Conservation (phyloP, 179 eudicot genomes). For the Heliamphora pulchella region DNA sequence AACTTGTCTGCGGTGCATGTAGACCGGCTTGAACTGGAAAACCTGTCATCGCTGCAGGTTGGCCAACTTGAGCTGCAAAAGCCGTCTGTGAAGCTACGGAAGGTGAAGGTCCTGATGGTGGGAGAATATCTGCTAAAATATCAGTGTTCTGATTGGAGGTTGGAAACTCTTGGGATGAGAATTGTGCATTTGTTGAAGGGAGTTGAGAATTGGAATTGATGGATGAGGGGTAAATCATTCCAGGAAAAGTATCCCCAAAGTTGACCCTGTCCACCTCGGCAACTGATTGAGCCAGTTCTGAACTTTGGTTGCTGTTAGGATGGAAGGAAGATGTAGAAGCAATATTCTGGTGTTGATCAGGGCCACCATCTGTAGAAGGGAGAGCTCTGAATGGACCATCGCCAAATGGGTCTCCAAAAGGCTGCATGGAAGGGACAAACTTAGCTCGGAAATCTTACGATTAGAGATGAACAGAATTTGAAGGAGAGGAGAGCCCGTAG, state of each 20-base stretch:
- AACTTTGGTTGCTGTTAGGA: slow-evolving; percentile 28
- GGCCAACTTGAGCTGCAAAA: slow-evolving; percentile 20
- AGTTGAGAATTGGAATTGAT: slow-evolving; percentile 22
- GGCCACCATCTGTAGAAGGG: slow-evolving; percentile 35
- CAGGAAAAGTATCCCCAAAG: slow-evolving; percentile 15
- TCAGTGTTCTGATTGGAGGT: slow-evolving; percentile 40
- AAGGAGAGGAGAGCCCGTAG: neutral
- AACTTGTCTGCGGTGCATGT: neutral
- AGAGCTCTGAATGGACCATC: slow-evolving; percentile 88
- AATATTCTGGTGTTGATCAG: slow-evolving; percentile 39
- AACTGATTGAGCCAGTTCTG: slow-evolving; percentile 33
- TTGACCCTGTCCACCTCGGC: slow-evolving; percentile 21
- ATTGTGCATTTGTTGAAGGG: slow-evolving; percentile 32
- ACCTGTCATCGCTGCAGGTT: neutral
- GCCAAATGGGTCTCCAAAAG: slow-evolving; percentile 92
- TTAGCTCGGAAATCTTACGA: neutral
- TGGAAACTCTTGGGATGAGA: slow-evolving; percentile 28
- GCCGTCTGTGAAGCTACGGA: slow-evolving; percentile 16
- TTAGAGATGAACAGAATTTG: neutral
- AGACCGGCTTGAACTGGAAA: neutral
- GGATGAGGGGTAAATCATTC: slow-evolving; percentile 15
- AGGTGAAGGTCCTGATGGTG: slow-evolving; percentile 53
- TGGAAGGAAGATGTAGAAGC: slow-evolving; percentile 36
- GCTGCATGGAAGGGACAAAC: slow-evolving; percentile 37
- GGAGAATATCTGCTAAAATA: slow-evolving; percentile 89